Evolutionary conservation across 257 asterid species (phyloP).

Genomic region (Striga asiatica): DNA sequence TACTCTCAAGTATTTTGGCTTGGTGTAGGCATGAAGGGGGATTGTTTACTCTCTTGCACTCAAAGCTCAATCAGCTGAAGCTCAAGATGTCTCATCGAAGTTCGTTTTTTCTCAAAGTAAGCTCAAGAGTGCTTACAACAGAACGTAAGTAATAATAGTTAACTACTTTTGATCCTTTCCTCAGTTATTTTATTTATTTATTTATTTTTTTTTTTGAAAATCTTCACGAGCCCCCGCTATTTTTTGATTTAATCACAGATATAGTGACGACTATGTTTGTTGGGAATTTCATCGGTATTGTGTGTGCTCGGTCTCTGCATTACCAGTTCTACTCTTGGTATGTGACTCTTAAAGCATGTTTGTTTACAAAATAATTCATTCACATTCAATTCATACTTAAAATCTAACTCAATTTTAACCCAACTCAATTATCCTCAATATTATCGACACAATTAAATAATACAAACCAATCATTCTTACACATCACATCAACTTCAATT

Average conservation of each 20-base stretch:
- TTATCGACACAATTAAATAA: too few species aligned
- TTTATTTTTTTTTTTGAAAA: too few species aligned
- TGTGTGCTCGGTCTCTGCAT: slow-evolving; percentile 89
- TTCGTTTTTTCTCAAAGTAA: slow-evolving; percentile 28
- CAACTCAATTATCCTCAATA: too few species aligned
- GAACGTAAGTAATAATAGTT: slow-evolving; percentile 50
- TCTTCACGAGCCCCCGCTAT: background rate
- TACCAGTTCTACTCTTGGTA: slow-evolving; percentile 95
- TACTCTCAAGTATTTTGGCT: slow-evolving; percentile 6
- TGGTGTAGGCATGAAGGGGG: slow-evolving; percentile 81
- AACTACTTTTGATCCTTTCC: background rate
- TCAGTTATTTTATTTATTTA: background rate
- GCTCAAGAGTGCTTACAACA: slow-evolving; percentile 31
- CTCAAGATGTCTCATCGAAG: slow-evolving; percentile 20
- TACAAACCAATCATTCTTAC: too few species aligned
- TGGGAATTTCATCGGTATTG: slow-evolving; percentile 83
- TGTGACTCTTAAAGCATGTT: background rate
- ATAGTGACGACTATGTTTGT: slow-evolving; percentile 64
- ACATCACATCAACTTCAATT: too few species aligned
- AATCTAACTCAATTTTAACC: too few species aligned
- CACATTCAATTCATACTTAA: background rate
- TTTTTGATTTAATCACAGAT: slow-evolving; percentile 35
- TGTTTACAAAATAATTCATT: background rate
- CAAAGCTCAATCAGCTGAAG: slow-evolving; percentile 31
- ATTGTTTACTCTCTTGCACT: slow-evolving; percentile 35